Evolutionary conservation across 1,284 basidiomycete genomes (phyloP).

Genomic region (Fomitiporia mediterranea): DNA sequence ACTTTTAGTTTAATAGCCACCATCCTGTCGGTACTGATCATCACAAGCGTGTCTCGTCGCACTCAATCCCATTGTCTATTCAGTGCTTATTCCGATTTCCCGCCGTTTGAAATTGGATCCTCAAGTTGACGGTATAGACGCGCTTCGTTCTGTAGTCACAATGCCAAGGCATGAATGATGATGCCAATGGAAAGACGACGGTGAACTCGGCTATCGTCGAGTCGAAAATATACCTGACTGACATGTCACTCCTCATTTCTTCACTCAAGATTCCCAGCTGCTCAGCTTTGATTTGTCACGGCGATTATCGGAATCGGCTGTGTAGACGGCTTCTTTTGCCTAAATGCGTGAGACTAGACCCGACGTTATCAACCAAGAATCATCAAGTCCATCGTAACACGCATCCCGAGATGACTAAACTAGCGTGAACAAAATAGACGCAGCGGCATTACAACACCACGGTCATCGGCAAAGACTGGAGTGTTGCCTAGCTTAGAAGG

Average conservation of each 20-base stretch:
- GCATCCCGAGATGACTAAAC: too few relatives aligned
- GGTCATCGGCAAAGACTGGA: too few relatives aligned
- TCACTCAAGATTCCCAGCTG: background rate
- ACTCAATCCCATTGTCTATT: background rate
- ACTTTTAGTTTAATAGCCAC: too few relatives aligned
- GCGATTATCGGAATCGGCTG: background rate
- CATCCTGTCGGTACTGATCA: too few relatives aligned
- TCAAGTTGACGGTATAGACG: background rate
- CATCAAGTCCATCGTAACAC: too few relatives aligned
- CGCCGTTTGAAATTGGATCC: background rate
- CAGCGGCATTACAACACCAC: too few relatives aligned
- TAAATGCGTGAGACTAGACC: background rate
- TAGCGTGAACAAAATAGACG: too few relatives aligned
- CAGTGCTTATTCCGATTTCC: background rate
- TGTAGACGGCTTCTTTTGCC: background rate
- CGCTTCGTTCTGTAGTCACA: background rate
- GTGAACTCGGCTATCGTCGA: slow-evolving; percentile 1
- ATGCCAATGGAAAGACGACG: background rate
- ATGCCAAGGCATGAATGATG: background rate
- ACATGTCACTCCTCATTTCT: background rate
- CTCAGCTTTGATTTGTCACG: slow-evolving; percentile 4
- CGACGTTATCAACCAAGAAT: background rate
- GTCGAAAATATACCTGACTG: too few relatives aligned
- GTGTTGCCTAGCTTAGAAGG: too few relatives aligned
- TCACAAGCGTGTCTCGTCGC: background rate